phyloP scores from a whole-genome alignment of 768 basidiomycete genomes.

The Panaeolus cyanescens region DNA sequence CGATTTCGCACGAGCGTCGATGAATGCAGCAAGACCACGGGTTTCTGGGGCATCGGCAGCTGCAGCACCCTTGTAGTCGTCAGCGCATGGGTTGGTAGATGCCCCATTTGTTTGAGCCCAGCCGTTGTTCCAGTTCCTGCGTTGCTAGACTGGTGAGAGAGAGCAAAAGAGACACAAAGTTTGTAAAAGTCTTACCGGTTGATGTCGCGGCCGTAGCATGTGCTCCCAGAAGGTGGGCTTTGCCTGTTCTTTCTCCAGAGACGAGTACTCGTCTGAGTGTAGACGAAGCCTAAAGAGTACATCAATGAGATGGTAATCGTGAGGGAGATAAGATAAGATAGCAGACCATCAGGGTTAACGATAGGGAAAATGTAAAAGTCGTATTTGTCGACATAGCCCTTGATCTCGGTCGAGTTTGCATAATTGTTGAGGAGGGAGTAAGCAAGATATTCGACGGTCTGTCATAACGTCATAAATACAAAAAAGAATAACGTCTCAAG shows the following conservation, averaged over 20 bases:
- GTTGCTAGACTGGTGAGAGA: too few relatives aligned
- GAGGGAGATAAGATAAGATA: neutral
- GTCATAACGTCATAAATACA: neutral
- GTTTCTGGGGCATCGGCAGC: neutral
- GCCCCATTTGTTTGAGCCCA: neutral
- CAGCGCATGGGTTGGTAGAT: neutral
- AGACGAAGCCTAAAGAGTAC: neutral
- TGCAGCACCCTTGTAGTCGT: slow-evolving; percentile 1
- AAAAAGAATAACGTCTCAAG: neutral
- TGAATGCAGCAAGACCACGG: neutral
- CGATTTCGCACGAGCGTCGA: neutral
- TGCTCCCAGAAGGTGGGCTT: slow-evolving; percentile 6
- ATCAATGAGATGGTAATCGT: neutral
- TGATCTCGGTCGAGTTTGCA: slow-evolving; percentile 5
- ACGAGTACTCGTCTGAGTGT: slow-evolving; percentile 4
- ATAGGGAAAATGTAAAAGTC: slow-evolving; percentile 8
- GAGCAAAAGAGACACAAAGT: too few relatives aligned
- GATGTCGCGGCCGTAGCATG: slow-evolving; percentile 8
- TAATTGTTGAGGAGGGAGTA: slow-evolving; percentile 4
- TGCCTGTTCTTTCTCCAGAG: slow-evolving; percentile 8
- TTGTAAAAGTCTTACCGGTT: too few relatives aligned
- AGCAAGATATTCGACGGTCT: slow-evolving; percentile 3
- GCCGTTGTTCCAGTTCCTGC: slow-evolving; percentile 2
- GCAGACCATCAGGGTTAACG: slow-evolving; percentile 4
- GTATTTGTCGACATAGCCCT: slow-evolving; percentile 4